Conservation (phyloP, 1,284 basidiomycete genomes). For the Trichosporon ovoides region DNA sequence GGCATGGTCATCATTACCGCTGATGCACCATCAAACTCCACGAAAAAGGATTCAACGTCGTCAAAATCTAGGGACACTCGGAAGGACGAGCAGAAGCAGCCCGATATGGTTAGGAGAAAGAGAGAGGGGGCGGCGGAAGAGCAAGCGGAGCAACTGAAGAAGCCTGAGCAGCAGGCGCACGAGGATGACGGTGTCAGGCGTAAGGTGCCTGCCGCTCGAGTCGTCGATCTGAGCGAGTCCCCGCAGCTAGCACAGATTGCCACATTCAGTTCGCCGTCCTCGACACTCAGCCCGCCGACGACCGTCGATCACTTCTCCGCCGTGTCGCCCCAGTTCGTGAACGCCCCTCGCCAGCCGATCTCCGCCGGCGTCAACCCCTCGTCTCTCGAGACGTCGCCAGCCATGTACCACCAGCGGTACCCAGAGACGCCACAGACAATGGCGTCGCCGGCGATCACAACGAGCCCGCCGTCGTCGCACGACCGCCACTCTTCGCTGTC, state of each 20-base stretch:
- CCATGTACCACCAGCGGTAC: not conserved
- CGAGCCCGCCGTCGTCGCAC: not conserved
- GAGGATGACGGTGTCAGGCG: not conserved
- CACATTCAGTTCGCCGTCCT: not conserved
- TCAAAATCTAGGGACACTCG: not conserved
- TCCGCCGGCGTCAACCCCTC: not conserved
- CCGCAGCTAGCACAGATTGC: not conserved
- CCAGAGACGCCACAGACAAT: not conserved
- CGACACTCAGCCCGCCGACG: not conserved
- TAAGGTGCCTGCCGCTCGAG: not conserved
- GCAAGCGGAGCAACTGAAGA: not conserved
- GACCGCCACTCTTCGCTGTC: conserved; percentile 5
- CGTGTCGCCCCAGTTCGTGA: conserved; percentile 9
- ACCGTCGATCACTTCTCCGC: not conserved
- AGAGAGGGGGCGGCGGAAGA: not conserved
- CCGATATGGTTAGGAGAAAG: not conserved
- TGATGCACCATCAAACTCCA: not conserved
- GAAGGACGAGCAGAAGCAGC: not conserved
- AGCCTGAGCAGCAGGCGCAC: not conserved
- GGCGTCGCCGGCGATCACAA: not conserved
- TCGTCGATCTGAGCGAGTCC: conserved; percentile 1
- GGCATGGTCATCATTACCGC: conserved; percentile 4
- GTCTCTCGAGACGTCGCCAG: not conserved
- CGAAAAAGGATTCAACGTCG: not conserved
- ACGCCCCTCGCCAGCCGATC: conserved; percentile 2